Percentiles rank a stretch among this genome's conserved stretches.
These are phyloP conservation scores for Kwoniella shivajii DNA, from an alignment of 1,284 basidiomycete genomes.

Conservation along the genomic window DNA sequence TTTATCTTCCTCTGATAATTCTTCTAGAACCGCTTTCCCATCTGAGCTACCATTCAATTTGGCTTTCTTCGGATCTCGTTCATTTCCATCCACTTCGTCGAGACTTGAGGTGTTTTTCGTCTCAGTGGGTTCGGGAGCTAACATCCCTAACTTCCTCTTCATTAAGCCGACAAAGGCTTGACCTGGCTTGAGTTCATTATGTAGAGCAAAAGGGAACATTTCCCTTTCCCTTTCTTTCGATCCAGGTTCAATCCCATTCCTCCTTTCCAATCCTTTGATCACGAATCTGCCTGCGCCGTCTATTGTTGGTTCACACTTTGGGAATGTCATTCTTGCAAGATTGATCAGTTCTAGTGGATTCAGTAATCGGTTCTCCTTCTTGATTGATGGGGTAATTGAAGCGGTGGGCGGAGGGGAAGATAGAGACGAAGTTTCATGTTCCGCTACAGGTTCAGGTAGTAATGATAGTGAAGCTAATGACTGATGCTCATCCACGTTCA, in stretches of 20 bases:
- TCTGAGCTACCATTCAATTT: background rate
- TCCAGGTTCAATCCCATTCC: conserved; percentile 39
- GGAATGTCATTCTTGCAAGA: conserved; percentile 48
- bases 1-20: conserved; percentile 34
- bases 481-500: conserved; percentile 3
- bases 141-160: conserved; percentile 33
- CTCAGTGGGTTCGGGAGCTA: conserved; percentile 19
- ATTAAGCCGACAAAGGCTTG: conserved; percentile 29
- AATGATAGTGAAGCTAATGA: conserved; percentile 3
- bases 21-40: conserved; percentile 4
- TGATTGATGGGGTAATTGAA: background rate
- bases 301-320: conserved; percentile 39
- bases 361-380: conserved; percentile 33
- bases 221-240: conserved; percentile 23
- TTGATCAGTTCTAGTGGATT: conserved; percentile 49
- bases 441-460: background rate
- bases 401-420: background rate
- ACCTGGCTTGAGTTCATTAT: conserved; percentile 15
- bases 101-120: background rate
- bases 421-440: background rate
- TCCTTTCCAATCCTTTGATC: conserved; percentile 40
- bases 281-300: conserved; percentile 44
- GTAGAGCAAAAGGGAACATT: conserved; percentile 49
- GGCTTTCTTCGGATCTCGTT: background rate
- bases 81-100: background rate